Base-by-base conservation (phyloP, 495 filamentous ascomycete species). In the Penicillium ochrochloron region DNA sequence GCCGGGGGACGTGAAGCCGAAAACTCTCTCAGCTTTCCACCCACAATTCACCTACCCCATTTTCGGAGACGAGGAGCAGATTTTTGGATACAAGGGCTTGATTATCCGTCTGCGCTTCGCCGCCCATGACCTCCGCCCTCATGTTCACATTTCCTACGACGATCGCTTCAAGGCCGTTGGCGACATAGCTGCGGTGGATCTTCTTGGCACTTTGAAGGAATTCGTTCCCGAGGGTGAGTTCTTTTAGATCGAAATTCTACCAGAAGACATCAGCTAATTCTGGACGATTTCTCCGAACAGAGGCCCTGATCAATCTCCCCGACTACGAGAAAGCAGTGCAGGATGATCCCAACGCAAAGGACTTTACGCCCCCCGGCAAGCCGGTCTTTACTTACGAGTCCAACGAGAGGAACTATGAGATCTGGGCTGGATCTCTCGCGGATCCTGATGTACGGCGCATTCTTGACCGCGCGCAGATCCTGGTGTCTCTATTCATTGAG, bases 401-500 rank as follows among this genome's bases (percentile, higher is more conserved):
- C 21, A 73, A 80, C 31, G 81, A 79, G 7, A 76, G 81, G 31
- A 72, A 75, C 5, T 90, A 86, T 69, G 86, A 89, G 71, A 82
- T 90, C 25, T 90, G 87, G 86, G 79, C 80, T 48, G 82, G 84
- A 6, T 83, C 79, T 41, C 76, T 90, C 39, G 76, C 76, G 9
- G 81, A 90, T 67, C 77, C 84, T 0, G 80, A 79, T 17, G 85
- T 94, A 34, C 82, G 81, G 63, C 79, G 85, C 65, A 72, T 97
- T 34, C 70, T 95, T 61, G 86, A 86, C 69, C 91, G 92, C 52
- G 86, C 93, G 53, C 92, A 97, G 74, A 86, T 97, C 41, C 80
- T 94, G 27, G 84, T 92, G n/a, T 88, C 90, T 9, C 81, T 97
- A 59, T 96, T 90, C 75, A 97, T 99, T 64, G 95, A 99, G 76